These are phyloP conservation scores for Pythium pyrilobum DNA, from an alignment of 352 stramenopile genomes.

Conservation along the genomic window DNA sequence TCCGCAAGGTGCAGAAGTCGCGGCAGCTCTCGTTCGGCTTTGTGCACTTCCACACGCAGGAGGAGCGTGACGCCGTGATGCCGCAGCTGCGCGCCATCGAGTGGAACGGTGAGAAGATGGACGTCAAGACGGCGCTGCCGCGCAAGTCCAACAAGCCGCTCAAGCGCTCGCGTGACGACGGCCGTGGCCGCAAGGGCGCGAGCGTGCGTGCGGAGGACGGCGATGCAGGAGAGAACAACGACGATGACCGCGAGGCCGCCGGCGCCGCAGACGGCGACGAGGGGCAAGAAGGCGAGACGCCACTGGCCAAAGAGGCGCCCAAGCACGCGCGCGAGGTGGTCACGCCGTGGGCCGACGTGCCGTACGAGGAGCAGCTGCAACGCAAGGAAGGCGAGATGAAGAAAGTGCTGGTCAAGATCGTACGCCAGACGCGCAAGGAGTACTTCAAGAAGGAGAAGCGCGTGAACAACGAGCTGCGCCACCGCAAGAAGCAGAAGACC, in stretches of 20 bases:
- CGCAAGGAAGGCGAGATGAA: conserved; percentile 88
- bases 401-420: conserved; percentile 85
- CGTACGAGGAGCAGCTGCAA: conserved; percentile 78
- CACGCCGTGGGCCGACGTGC: conserved; percentile 73
- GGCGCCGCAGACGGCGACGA: conserved; percentile 1
- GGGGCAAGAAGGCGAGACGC: conserved; percentile 7
- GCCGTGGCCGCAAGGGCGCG: not conserved
- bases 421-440: conserved; percentile 78
- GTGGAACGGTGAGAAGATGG: conserved; percentile 64
- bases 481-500: conserved; percentile 50
- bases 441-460: conserved; percentile 86
- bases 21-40: conserved; percentile 79
- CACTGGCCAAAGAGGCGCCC: conserved; percentile 8
- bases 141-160: conserved; percentile 23
- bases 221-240: too few species aligned
- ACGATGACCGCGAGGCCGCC: not conserved
- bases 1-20: conserved; percentile 75
- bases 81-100: conserved; percentile 43
- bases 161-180: conserved; percentile 25
- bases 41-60: conserved; percentile 54
- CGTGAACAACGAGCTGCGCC: conserved; percentile 49
- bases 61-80: conserved; percentile 51
- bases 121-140: conserved; percentile 72
- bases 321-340: conserved; percentile 70
- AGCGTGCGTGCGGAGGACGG: too few species aligned